These are phyloP conservation scores for Aspergillus oerlinghausenensis DNA, from an alignment of 2,329 filamentous ascomycete species.

Conservation along the genomic window DNA sequence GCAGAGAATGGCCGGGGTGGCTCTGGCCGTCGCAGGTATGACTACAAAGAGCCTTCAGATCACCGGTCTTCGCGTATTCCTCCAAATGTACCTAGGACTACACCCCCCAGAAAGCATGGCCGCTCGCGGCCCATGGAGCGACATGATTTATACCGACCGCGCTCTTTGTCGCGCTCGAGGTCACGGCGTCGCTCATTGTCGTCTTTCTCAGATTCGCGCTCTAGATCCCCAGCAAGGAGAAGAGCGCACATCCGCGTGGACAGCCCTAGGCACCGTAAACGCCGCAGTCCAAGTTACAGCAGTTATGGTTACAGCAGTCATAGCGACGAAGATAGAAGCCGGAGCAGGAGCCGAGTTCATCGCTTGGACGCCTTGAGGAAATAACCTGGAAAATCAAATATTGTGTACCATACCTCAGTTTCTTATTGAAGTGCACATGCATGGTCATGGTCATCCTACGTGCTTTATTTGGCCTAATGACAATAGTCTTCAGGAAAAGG, in stretches of 20 bases:
- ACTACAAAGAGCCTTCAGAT: conserved; percentile 24
- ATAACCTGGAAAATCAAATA: background rate
- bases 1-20: conserved; percentile 60
- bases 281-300: conserved; percentile 59
- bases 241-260: conserved; percentile 29
- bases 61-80: conserved; percentile 21
- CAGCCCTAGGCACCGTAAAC: conserved; percentile 39
- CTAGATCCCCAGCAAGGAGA: conserved; percentile 39
- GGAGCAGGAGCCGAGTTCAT: conserved; percentile 43
- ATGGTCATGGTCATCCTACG: background rate
- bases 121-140: conserved; percentile 44
- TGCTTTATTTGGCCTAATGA: background rate
- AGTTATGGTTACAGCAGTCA: conserved; percentile 59
- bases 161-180: conserved; percentile 49
- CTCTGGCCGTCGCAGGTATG: conserved; percentile 45
- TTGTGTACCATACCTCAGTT: background rate
- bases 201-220: conserved; percentile 36
- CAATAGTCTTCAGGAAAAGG: background rate
- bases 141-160: conserved; percentile 56
- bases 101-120: conserved; percentile 37
- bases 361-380: conserved; percentile 26
- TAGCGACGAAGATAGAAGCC: conserved; percentile 46
- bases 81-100: conserved; percentile 26
- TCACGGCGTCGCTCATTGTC: conserved; percentile 37
- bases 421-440: background rate